Evolutionary conservation across 2,329 filamentous ascomycete species (phyloP).

Genomic region (Cladophialophora bantiana): DNA sequence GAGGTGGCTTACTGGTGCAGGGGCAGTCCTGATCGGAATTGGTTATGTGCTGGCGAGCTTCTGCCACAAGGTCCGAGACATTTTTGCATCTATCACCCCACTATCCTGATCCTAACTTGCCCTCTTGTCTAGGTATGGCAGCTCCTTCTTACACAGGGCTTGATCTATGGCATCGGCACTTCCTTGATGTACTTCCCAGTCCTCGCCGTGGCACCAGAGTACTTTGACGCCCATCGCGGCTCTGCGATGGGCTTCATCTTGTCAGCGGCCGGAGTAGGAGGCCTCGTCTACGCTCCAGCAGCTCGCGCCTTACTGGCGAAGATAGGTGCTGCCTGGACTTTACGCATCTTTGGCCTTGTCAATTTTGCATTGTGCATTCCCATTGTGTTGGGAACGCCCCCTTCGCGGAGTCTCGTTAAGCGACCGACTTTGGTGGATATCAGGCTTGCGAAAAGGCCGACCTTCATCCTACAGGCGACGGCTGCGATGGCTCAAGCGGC

Average conservation of each 20-base stretch:
- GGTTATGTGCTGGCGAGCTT: conserved; percentile 55
- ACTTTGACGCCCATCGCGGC: conserved; percentile 65
- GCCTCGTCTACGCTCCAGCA: conserved; percentile 59
- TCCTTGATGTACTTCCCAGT: conserved; percentile 66
- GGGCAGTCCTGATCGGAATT: conserved; percentile 51
- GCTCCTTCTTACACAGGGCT: conserved; percentile 65
- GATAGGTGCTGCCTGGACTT: conserved; percentile 49
- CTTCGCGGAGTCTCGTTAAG: conserved; percentile 36
- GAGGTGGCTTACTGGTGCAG: conserved; percentile 51
- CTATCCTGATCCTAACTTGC: background rate
- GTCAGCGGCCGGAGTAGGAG: conserved; percentile 66
- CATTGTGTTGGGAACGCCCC: conserved; percentile 42
- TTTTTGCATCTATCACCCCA: background rate
- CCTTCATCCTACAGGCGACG: conserved; percentile 49
- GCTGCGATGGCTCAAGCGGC: conserved; percentile 49
- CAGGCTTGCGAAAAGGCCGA: conserved; percentile 45
- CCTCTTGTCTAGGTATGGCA: conserved; percentile 60
- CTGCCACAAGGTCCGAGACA: conserved; percentile 39
- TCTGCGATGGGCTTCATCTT: conserved; percentile 68
- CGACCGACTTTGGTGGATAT: conserved; percentile 47
- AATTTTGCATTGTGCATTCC: conserved; percentile 45
- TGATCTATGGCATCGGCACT: conserved; percentile 68
- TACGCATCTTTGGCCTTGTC: conserved; percentile 41
- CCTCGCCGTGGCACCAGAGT: conserved; percentile 65
- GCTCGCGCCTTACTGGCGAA: conserved; percentile 44